Base-by-base conservation (phyloP, 805 yeast genomes). In the Candida koratica region DNA sequence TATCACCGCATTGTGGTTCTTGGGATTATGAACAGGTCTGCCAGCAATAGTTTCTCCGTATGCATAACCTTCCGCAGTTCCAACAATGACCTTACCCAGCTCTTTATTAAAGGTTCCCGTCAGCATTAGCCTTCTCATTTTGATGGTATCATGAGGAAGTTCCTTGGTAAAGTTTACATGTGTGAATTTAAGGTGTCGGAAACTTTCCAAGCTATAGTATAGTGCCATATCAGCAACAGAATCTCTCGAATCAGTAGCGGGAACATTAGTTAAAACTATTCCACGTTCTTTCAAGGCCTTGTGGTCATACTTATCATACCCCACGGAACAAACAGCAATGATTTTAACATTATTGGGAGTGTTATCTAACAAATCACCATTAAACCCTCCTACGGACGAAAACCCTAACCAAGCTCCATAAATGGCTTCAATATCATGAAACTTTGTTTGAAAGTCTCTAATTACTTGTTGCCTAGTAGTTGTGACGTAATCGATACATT, bases 161-260 rank as follows among this genome's bases (percentile, higher is more conserved):
- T 18, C 14, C 2, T 53, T 49, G 39, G 73, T 75, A 40, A 76
- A 75, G 13, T 29, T 24, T 10, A 31, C 37, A 7, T 24, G 34
- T 9, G 29, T 30, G 10, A 42, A 27, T 25, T 44, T 41, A 20
- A 52, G 49, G 34, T 52, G 46, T 44, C 93, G 67, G 61, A 80
- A 81, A 15, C 77, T 70, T 25, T 77, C 69, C 39, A 84, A 53
- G 0, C 83, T 61, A 45, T 79, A 67, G 49, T 62, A 71, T 29
- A 82, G 58, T 3, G 81, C 90, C 39, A 79, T 60, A 44, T 84
- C 94, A 3, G 89, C 84, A 17, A 84, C 94, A 11, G 83, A 81
- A 26, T 67, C 75, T 1, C 84, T 75, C 0, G 82, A 77, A 60
- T 53, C 84, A 73, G 37, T 51, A 16, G 67, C 52, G 1, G 73